A percentile compares a stretch with the other conserved stretches of the same genome.
Evolutionary conservation across 2,329 filamentous ascomycete genomes (phyloP).

Genomic region (Ophiostoma ips): DNA sequence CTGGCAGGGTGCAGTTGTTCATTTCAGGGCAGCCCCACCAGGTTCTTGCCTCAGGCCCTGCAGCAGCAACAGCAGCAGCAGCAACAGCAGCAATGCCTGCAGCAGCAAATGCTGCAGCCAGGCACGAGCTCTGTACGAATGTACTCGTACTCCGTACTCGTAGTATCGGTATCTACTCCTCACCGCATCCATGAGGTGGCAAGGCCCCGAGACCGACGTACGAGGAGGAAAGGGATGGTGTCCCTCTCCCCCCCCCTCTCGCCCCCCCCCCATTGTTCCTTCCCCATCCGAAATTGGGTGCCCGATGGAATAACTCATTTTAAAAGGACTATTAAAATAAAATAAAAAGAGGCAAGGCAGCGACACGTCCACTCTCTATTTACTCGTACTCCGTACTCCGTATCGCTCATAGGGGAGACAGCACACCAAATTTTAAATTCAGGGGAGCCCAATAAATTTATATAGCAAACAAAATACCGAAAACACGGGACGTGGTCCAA

Average conservation of each 20-base stretch:
- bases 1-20: background rate
- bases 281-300: constrained; percentile 9
- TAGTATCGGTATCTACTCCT: too few species aligned
- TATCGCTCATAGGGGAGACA: background rate
- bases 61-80: too few species aligned
- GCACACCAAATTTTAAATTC: constrained; percentile 10
- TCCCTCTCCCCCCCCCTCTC: constrained; percentile 4
- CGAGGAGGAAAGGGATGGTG: background rate
- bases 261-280: constrained; percentile 6
- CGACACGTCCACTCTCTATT: constrained; percentile 2
- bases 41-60: background rate
- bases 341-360: too few species aligned
- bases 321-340: constrained; percentile 4
- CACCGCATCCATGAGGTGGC: too few species aligned
- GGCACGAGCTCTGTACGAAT: too few species aligned
- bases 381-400: too few species aligned
- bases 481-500: background rate
- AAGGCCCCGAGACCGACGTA: too few species aligned
- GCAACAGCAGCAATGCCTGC: too few species aligned
- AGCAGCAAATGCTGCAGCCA: too few species aligned
- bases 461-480: background rate
- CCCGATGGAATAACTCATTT: too few species aligned
- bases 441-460: constrained; percentile 9
- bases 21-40: constrained; percentile 4
- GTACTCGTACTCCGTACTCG: too few species aligned